Evolutionary conservation across 495 filamentous ascomycete species (phyloP), one percentile per base, ranked within the genome.

Genomic region (Friedmanniomyces endolithicus): DNA sequence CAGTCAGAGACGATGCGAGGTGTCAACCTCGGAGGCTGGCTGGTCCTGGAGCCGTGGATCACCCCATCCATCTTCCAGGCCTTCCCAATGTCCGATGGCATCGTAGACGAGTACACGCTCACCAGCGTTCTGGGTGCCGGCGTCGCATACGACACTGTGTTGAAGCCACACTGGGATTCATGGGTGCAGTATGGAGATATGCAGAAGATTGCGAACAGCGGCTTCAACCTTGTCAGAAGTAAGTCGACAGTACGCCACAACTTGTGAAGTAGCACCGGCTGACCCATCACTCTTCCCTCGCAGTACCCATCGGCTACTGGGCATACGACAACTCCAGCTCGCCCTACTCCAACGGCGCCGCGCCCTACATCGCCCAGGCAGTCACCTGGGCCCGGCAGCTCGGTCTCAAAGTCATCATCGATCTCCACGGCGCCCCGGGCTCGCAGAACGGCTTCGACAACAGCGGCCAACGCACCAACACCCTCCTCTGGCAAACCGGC

Each of bases 401-500:
- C 2, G 64, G 69, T 7, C 54, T 76, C 23, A 74, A 74, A 60
- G 69, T 77, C 2, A 72, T 72, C 46, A 69, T 77, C 49, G 74
- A 77, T 48, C 68, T 77, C 3, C 74, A 77, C 58, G 74, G 74
- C n/a, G 68, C 66, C 1, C 69, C 68, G 0, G 65, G 67, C 0
- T 63, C 58, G 4, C 69, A 72, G 51, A 72, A 72, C 47, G 69
- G 68, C 7, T 72, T 64, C 57, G 69, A 72, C 56, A 72, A 72
- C 57, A 66, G 62, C 33, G 69, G 69, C 17, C 61, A 69, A 37
- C 50, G 54, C 46, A 53, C 62, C 0, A 48, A 22, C 9, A 37
- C 6, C 41, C 61, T 58, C 7, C 27, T 22, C 11, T 88, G 85
- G 85, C 75, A 76, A 52, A 66, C 74, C 37, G 80, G 76, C 17